Conservation (phyloP, 2,329 filamentous ascomycete species). For the Tolypocladium guangdongense region DNA sequence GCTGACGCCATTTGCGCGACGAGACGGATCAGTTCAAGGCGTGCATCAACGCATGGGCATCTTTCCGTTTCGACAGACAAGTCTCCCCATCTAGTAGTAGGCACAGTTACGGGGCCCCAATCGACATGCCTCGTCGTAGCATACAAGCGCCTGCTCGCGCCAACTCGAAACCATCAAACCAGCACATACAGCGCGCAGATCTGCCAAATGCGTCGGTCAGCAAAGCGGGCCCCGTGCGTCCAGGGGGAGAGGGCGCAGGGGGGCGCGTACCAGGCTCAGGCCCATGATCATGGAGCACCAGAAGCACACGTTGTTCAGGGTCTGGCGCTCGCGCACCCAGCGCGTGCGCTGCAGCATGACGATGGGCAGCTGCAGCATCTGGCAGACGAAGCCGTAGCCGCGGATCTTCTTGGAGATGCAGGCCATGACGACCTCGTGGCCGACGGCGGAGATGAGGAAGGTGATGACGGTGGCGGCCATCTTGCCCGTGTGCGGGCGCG, state of each 20-base stretch:
- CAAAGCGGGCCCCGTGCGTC: background rate
- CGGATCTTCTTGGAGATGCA: conserved; percentile 96
- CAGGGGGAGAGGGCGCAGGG: background rate
- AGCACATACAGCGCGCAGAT: conserved; percentile 42
- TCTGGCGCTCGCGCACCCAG: conserved; percentile 62
- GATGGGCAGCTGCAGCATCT: conserved; percentile 95
- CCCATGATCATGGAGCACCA: conserved; percentile 90
- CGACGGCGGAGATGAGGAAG: conserved; percentile 79
- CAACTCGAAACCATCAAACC: background rate
- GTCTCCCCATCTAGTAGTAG: too few relatives aligned
- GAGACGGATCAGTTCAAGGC: background rate
- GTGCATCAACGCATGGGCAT: background rate
- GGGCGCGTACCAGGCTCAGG: conserved; percentile 57
- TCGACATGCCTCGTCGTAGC: background rate
- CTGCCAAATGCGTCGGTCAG: conserved; percentile 17
- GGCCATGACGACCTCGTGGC: conserved; percentile 92
- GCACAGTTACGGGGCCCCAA: too few relatives aligned
- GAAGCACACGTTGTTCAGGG: conserved; percentile 82
- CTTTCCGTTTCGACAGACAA: background rate
- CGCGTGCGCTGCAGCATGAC: conserved; percentile 79
- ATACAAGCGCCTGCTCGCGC: background rate
- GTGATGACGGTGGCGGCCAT: conserved; percentile 76
- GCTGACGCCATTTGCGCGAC: background rate
- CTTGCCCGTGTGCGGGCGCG: conserved; percentile 63
- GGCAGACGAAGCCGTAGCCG: conserved; percentile 85